Base-by-base conservation (phyloP, 2,329 filamentous ascomycete species). In the Cladophialophora psammophila region DNA sequence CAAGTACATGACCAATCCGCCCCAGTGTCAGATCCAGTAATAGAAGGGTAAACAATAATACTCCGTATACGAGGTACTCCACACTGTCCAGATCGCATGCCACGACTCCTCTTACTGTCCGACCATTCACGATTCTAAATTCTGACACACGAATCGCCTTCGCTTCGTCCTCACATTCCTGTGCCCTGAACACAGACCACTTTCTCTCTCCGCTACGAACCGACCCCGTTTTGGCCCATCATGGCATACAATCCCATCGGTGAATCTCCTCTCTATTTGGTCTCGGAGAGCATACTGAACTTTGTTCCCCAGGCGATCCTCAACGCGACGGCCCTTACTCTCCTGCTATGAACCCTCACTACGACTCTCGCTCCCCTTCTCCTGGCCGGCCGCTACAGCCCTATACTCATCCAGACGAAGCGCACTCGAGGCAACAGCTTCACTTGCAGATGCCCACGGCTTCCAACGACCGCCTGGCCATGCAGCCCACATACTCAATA, bases 401-500 rank as follows among this genome's bases (percentile, higher is more conserved):
- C 71, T 96, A 97, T 78, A 91, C 96, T 76, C 85, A 96, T 55
- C 90, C 95, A 53, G 91, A 96, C 78, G 87, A 89, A 34, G 60
- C 60, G 12, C 64, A 59, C 32, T 56, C 69, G 36, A 58, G 68
- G 63, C 66, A 69, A 38, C 50, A 63, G 71, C 78, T 81, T 56
- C 88, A 88, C 68, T 82, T 94, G 59, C 87, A 91, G 72, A 92
- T 93, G 76, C 91, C 90, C 66, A 85, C 87, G 80, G 88, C 74
- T 34, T 80, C 81, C 0, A 89, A 88, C 74, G 94, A 98, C 80
- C 86, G 90, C 65, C 83, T 98, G 60, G 88, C 91, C 65, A 85
- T 94, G 71, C 94, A 97, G 78, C 92, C 93, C 58, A 94, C 94
- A 64, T 92, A 91, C 76, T 91, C 90, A 2, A 90, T 92, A 26